These are phyloP conservation scores for Penicillium psychrosexuale DNA, from an alignment of 2,329 filamentous ascomycete species.

Conservation along the genomic window DNA sequence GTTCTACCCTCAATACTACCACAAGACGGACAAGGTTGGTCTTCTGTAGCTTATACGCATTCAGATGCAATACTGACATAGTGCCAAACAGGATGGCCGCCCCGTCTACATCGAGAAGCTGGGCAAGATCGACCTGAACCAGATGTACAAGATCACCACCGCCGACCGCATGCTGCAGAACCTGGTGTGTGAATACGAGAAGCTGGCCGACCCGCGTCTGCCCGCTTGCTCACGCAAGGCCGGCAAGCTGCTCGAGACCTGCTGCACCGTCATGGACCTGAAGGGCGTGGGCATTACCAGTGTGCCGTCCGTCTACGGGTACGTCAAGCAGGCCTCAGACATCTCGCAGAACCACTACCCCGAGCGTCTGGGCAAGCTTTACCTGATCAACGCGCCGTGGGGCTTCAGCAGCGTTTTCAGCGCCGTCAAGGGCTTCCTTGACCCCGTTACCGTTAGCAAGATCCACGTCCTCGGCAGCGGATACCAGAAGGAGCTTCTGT, in stretches of 20 bases:
- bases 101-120: constrained; percentile 97
- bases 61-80: not conserved
- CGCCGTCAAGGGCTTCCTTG: constrained; percentile 88
- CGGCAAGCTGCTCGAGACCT: constrained; percentile 88
- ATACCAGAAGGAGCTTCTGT: constrained; percentile 80
- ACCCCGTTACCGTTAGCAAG: constrained; percentile 94
- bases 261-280: constrained; percentile 97
- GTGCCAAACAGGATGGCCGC: constrained; percentile 70
- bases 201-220: constrained; percentile 84
- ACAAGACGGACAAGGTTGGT: constrained; percentile 65
- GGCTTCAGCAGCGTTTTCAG: constrained; percentile 84
- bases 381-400: constrained; percentile 97
- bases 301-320: constrained; percentile 79
- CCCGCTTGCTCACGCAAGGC: constrained; percentile 93
- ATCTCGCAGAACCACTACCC: constrained; percentile 99
- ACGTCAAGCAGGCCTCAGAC: constrained; percentile 77
- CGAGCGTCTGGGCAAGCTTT: constrained; percentile 91
- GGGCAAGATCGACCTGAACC: constrained; percentile 83
- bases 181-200: constrained; percentile 97
- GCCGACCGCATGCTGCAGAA: constrained; percentile 93
- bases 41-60: not conserved
- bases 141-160: constrained; percentile 90
- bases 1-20: constrained; percentile 98
- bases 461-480: constrained; percentile 81
- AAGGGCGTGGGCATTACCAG: constrained; percentile 86